A percentile compares a stretch with the other conserved stretches of the same genome.
phyloP scores from a whole-genome alignment of 2,329 filamentous ascomycete genomes.

The Ceratocystis lukuohia region DNA sequence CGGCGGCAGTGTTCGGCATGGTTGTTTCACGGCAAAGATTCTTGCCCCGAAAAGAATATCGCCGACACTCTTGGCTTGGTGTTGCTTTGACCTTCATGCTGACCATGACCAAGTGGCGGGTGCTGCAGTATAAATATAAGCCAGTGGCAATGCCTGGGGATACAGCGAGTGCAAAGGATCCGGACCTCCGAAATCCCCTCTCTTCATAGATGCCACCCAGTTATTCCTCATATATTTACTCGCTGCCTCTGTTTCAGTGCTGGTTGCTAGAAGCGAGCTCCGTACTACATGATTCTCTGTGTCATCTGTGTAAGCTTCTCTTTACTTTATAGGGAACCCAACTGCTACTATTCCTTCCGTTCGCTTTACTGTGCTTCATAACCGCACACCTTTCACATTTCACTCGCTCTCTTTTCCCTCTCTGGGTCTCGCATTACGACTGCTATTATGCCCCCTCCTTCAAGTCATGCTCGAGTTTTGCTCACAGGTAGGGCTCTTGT shows the following conservation, averaged over 20 bases:
- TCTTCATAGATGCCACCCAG: background rate
- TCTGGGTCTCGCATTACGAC: background rate
- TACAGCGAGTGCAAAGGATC: background rate
- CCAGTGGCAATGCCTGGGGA: background rate
- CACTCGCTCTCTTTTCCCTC: too few species aligned
- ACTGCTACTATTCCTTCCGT: background rate
- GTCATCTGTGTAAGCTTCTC: background rate
- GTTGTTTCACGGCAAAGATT: too few species aligned
- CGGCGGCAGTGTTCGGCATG: too few species aligned
- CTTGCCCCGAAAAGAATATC: too few species aligned
- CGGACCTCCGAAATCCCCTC: background rate
- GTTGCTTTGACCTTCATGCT: background rate
- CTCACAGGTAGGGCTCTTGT: conserved; percentile 8
- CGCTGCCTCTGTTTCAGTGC: background rate
- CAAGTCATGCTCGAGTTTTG: background rate
- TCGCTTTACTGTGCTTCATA: background rate
- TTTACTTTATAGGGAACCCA: background rate
- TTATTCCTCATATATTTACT: background rate
- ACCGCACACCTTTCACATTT: background rate
- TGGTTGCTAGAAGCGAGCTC: background rate
- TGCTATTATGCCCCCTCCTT: background rate
- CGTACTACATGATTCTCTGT: background rate
- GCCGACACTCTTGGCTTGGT: too few species aligned
- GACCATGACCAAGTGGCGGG: background rate
- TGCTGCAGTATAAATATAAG: background rate